Base-by-base conservation (phyloP, 2,329 filamentous ascomycete species). In the Diaporthe ilicicola region DNA sequence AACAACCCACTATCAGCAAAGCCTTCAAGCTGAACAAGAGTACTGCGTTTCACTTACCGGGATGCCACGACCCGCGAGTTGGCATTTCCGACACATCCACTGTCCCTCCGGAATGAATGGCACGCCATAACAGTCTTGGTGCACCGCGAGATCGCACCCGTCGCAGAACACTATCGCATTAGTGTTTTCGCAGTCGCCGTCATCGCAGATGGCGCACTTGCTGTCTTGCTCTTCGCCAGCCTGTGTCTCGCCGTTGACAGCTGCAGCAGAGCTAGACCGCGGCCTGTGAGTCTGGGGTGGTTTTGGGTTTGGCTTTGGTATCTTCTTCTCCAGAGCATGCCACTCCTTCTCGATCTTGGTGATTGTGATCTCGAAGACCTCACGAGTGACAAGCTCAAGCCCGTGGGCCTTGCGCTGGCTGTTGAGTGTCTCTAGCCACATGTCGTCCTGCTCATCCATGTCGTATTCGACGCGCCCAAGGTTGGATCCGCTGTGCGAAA, bases 101-200 rank as follows among this genome's bases (percentile, higher is more conserved):
- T 99, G 96, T 22, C 96, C 96, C 83, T 99, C 96, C 2, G 96
- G 96, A 75, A 99, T 99, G 81, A 98, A 99, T 1, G 96, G 96
- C 56, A 99, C 96, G 69, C 96, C 96, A 79, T 99, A 99, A 82
- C 96, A 99, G 84, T 99, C 96, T 81, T 99, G 96, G 81, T 99
- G 96, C 12, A 99, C 96, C 4, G 96, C 96, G 65, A 99, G 85
- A 81, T 99, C 97, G 82, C 96, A 99, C 3, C 96, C 96, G 79
- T 99, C 96, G 80, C 96, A 99, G 79, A 99, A 99, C 27, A 99
- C 96, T 77, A 99, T 99, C 1, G 96, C 96, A 78, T 99, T 99
- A 27, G 96, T 97, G 81, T 99, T 99, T 82, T 99, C 96, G 78
- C 96, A 99, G 79, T 99, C 96, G n/a, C 96, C 96, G 78, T 99